A percentile compares a stretch with the other conserved stretches of the same genome.
phyloP scores from a whole-genome alignment of 345 rosid species.

The Clarkia xantiana region DNA sequence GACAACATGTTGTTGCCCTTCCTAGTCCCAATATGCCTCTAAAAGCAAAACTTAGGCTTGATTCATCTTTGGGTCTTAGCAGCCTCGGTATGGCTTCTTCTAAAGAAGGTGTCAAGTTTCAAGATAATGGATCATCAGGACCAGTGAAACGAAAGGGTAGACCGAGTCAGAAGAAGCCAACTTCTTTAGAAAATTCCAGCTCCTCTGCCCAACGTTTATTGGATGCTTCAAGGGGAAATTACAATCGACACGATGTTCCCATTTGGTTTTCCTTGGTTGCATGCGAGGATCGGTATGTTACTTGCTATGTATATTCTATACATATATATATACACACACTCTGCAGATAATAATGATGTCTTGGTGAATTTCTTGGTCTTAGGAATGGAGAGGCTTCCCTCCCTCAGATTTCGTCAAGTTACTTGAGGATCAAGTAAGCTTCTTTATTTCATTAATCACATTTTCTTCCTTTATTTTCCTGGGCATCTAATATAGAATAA shows the following conservation, averaged over 20 bases:
- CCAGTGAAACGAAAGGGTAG: slow-evolving; percentile 23
- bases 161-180: slow-evolving; percentile 13
- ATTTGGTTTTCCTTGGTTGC: slow-evolving; percentile 65
- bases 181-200: slow-evolving; percentile 18
- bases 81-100: no score
- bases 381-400: slow-evolving; percentile 48
- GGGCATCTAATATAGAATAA: neutral
- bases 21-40: slow-evolving; percentile 13
- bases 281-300: slow-evolving; percentile 50
- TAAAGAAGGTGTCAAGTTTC: no score
- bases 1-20: slow-evolving; percentile 26
- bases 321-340: no score
- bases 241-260: slow-evolving; percentile 26
- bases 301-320: neutral
- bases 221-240: slow-evolving; percentile 26
- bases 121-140: slow-evolving; percentile 20
- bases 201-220: slow-evolving; percentile 26
- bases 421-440: slow-evolving; percentile 68
- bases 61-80: no score
- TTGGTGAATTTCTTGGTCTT: no score
- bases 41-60: slow-evolving; percentile 22
- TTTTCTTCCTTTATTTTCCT: neutral
- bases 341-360: slow-evolving; percentile 4
- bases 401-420: slow-evolving; percentile 55
- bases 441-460: neutral